phyloP scores from a whole-genome alignment of 2,329 filamentous ascomycete species.

The Pestalotiopsis fici region DNA sequence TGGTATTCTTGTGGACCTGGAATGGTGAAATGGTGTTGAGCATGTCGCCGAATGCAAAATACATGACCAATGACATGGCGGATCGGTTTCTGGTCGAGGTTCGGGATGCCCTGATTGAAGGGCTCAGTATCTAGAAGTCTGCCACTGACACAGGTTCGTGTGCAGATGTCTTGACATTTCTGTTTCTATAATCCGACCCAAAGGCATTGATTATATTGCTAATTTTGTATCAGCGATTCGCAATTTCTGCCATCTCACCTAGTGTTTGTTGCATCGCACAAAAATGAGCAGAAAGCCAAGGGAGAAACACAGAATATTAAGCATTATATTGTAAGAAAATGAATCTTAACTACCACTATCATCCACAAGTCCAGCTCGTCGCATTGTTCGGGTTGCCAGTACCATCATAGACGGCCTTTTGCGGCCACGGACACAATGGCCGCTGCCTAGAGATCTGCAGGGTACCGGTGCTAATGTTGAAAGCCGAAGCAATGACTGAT shows the following conservation, averaged over 20 bases:
- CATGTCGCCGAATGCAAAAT: neutral
- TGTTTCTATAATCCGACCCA: no score
- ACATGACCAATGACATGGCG: neutral
- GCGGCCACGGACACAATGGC: constrained; percentile 3
- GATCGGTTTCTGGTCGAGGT: neutral
- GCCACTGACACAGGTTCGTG: neutral
- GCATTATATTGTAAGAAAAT: neutral
- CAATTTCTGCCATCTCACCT: no score
- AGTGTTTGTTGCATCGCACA: no score
- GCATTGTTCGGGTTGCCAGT: neutral
- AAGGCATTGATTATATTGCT: no score
- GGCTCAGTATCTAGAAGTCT: neutral
- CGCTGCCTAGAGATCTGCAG: constrained; percentile 1
- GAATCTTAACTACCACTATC: neutral
- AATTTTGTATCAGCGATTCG: no score
- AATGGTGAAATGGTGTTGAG: neutral
- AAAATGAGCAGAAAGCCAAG: no score
- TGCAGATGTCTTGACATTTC: no score
- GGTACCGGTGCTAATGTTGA: neutral
- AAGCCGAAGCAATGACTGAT: constrained; percentile 22
- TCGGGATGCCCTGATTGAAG: neutral
- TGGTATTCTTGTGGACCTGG: neutral
- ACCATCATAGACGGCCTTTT: constrained; percentile 3
- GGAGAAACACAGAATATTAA: neutral
- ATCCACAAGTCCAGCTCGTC: constrained; percentile 1